Base-by-base conservation (phyloP, 345 rosid species). In the Brassica cretica region DNA sequence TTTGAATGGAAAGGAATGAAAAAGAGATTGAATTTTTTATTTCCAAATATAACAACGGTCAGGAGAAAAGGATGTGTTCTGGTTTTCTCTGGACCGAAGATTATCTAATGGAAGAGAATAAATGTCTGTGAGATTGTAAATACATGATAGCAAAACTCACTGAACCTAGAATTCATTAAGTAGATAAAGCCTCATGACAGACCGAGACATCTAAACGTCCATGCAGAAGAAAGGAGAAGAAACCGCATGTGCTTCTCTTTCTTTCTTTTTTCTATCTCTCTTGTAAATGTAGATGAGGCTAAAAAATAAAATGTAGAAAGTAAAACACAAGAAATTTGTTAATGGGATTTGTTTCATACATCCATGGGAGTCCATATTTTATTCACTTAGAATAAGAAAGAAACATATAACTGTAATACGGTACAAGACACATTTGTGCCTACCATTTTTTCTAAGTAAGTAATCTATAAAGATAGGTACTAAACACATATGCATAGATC, bases 41-140 rank as follows among this genome's bases (percentile, higher is more conserved):
- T 51, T 51, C 66, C 66, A 58, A 37, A 66, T 3, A 56, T 66
- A 75, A 67, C 67, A 67, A 67, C 15, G 78, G 60, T 58, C 21
- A 58, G 3, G 3, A 66, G 78, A 64, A 14, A 74, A 5, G 2
- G 5, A 75, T 66, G 44, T 15, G 41, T 66, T 73, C 56, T 19
- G 25, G 24, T 44, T 29, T 44, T 37, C 49, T 37, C 30, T 66
- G 72, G 66, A 37, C 71, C 72, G 9, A 8, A 58, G 33, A 49
- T 66, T 74, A 6, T 66, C 8, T 35, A 53, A 24, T 66, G 19
- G 44, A 64, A 32, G 63, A 64, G 77, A 73, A 65, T 4, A 24
- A 44, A 56, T 58, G 29, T 15, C 8, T 0, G 21, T 63, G 41
- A 15, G 58, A 51, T 51, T 15, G 58, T 15, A 15, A 51, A 51